These are phyloP conservation scores for Xylaria sp. DNA, from an alignment of 2,329 filamentous ascomycete species.

Conservation along the genomic window DNA sequence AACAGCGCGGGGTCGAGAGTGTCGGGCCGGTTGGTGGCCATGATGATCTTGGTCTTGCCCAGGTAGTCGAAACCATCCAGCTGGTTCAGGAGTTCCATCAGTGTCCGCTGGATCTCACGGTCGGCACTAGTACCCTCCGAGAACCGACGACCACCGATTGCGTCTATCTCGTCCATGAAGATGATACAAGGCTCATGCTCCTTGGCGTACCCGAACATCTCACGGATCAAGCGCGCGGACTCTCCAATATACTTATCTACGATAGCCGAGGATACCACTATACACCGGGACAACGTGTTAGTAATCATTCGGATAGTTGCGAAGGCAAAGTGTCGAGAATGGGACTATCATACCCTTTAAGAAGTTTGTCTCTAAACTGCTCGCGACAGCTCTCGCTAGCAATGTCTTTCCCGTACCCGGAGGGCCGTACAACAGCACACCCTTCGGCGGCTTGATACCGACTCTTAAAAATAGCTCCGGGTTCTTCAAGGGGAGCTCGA, in stretches of 20 bases:
- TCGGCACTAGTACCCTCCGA: conserved; percentile 97
- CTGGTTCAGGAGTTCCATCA: conserved; percentile 99
- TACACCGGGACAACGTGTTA: conserved; percentile 24
- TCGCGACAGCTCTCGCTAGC: conserved; percentile 92
- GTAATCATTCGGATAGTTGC: conserved; percentile 11
- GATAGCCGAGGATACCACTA: conserved; percentile 97
- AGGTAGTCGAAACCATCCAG: conserved; percentile 99
- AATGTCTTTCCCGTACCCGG: conserved; percentile 98
- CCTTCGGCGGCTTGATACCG: conserved; percentile 98
- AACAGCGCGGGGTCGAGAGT: conserved; percentile 93
- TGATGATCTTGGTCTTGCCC: conserved; percentile 99
- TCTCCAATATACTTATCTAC: conserved; percentile 99
- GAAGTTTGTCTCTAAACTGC: conserved; percentile 97
- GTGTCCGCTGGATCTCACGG: conserved; percentile 95
- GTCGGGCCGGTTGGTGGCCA: conserved; percentile 98
- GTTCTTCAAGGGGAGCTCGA: conserved; percentile 97
- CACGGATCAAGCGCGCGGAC: conserved; percentile 93
- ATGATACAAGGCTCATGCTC: conserved; percentile 99
- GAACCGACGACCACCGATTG: conserved; percentile 95
- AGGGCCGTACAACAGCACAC: conserved; percentile 93
- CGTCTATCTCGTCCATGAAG: conserved; percentile 99
- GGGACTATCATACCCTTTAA: conserved; percentile 76
- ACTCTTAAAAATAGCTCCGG: conserved; percentile 96
- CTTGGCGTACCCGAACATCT: conserved; percentile 99
- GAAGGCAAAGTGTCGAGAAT: background rate